These are phyloP conservation scores for Naumovozyma castellii DNA, from an alignment of 805 yeast genomes.

Conservation along the genomic window DNA sequence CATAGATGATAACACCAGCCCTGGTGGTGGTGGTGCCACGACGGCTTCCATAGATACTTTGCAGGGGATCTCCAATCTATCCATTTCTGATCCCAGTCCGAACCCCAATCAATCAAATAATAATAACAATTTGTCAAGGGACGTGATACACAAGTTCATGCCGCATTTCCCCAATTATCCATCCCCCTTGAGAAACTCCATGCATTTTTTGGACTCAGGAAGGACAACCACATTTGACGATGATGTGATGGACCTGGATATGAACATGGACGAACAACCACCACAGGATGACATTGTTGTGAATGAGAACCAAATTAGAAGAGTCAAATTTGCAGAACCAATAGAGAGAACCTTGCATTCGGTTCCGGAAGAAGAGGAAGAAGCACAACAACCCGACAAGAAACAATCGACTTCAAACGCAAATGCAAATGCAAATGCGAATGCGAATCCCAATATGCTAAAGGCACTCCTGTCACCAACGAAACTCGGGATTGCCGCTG, in stretches of 20 bases:
- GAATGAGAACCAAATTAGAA: constrained; percentile 1
- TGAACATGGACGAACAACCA: not conserved
- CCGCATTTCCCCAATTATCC: constrained; percentile 12
- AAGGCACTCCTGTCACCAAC: constrained; percentile 24
- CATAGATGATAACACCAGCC: constrained; percentile 2
- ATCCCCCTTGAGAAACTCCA: constrained; percentile 11
- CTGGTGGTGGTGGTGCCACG: not conserved
- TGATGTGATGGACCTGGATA: constrained; percentile 19
- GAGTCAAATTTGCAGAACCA: constrained; percentile 1
- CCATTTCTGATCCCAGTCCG: not conserved
- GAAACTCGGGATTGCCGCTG: constrained; percentile 23
- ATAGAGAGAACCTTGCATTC: too few relatives aligned
- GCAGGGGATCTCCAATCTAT: constrained; percentile 2
- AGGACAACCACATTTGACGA: too few relatives aligned
- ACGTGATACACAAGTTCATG: constrained; percentile 10
- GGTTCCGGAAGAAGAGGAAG: constrained; percentile 1
- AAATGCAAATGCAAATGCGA: not conserved
- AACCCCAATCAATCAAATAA: not conserved
- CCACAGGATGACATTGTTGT: constrained; percentile 4
- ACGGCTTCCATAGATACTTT: not conserved
- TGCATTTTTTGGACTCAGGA: constrained; percentile 6
- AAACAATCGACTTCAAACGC: not conserved
- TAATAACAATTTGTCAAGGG: constrained; percentile 7
- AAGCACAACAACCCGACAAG: constrained; percentile 1
- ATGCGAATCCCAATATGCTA: constrained; percentile 3